These are phyloP conservation scores for Heliosperma pusillum DNA, from an alignment of 148 eudicot species.

Conservation along the genomic window DNA sequence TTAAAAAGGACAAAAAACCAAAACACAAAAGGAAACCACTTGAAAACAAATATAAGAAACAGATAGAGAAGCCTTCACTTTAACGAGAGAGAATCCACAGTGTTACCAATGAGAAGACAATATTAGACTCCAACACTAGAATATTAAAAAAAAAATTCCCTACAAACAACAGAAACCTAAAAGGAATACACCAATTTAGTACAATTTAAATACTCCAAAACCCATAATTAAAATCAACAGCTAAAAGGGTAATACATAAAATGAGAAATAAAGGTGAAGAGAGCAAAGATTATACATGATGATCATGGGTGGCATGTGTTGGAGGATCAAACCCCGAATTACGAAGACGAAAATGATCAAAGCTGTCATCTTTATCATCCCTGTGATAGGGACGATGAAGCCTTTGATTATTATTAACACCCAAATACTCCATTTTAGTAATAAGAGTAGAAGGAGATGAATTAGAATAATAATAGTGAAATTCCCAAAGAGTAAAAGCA, in stretches of 20 bases:
- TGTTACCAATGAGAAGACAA: too few species aligned
- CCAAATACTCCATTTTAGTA: conserved; percentile 27
- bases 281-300: conserved; percentile 21
- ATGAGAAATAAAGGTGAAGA: too few species aligned
- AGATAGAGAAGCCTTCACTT: background rate
- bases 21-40: background rate
- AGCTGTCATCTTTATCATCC: conserved; percentile 16
- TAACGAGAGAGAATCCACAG: background rate
- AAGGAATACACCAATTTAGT: too few species aligned
- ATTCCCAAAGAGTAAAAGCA: conserved; percentile 33
- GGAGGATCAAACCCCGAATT: conserved; percentile 28
- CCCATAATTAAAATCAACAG: too few species aligned
- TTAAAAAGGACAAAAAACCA: background rate
- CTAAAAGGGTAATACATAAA: too few species aligned
- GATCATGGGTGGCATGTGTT: conserved; percentile 24
- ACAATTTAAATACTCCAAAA: too few species aligned
- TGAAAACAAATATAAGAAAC: background rate
- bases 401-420: conserved; percentile 28
- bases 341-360: conserved; percentile 19
- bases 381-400: conserved; percentile 13
- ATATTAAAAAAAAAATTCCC: too few species aligned
- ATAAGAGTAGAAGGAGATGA: conserved; percentile 3
- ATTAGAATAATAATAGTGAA: conserved; percentile 18
- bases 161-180: background rate
- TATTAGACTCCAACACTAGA: too few species aligned